A percentile compares a stretch with the other conserved stretches of the same genome.
Conservation (phyloP, 2,329 filamentous ascomycete genomes). For the Scedosporium aurantiacum region DNA sequence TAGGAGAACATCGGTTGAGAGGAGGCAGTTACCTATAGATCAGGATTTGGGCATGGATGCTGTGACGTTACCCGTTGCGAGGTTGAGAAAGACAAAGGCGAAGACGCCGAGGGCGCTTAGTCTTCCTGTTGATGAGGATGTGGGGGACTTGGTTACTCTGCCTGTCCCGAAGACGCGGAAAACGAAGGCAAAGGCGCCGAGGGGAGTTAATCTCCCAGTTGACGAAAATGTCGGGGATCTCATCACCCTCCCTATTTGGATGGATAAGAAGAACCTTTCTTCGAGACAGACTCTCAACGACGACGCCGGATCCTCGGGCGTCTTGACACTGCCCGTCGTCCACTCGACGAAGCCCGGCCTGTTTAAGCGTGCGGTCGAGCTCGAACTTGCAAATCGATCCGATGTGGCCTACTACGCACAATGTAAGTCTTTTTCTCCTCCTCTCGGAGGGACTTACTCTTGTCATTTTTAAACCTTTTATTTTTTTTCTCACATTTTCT, state of each 20-base stretch:
- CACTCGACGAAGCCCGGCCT: slow-evolving; percentile 20
- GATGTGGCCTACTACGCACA: slow-evolving; percentile 44
- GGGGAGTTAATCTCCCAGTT: neutral
- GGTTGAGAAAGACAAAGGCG: slow-evolving; percentile 6
- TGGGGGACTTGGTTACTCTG: neutral
- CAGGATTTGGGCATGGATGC: slow-evolving; percentile 6
- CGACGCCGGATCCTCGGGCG: slow-evolving; percentile 9
- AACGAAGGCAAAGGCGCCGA: neutral
- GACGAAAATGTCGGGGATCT: slow-evolving; percentile 5
- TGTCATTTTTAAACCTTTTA: neutral
- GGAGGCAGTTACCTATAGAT: slow-evolving; percentile 5
- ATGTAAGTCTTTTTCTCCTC: slow-evolving; percentile 19
- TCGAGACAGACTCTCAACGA: slow-evolving; percentile 1
- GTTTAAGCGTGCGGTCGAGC: slow-evolving; percentile 29
- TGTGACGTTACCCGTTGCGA: slow-evolving; percentile 7
- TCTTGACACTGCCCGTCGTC: slow-evolving; percentile 19
- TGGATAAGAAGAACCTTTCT: neutral
- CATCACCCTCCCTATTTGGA: slow-evolving; percentile 9
- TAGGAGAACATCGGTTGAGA: neutral
- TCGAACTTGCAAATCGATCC: slow-evolving; percentile 36
- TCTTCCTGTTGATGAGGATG: slow-evolving; percentile 1
- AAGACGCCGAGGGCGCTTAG: neutral
- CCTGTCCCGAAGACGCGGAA: neutral
- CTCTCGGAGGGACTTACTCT: neutral
- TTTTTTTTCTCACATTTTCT: neutral